These are phyloP conservation scores for Sclerotinia minor DNA, from an alignment of 2,329 filamentous ascomycete species.

Conservation along the genomic window DNA sequence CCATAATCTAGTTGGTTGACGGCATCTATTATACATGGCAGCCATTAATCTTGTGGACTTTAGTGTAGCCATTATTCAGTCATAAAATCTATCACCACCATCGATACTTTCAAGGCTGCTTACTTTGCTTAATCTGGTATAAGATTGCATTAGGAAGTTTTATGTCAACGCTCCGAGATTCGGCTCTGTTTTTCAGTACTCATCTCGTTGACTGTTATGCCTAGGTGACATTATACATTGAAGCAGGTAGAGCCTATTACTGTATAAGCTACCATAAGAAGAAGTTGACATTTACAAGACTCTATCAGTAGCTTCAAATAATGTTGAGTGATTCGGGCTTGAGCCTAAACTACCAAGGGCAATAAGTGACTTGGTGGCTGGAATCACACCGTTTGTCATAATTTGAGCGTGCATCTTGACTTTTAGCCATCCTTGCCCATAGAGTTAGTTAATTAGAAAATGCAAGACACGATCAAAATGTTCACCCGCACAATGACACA, in stretches of 20 bases:
- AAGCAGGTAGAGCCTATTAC: constrained; percentile 50
- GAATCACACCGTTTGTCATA: background rate
- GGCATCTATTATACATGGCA: constrained; percentile 1
- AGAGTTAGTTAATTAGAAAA: background rate
- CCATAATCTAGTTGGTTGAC: background rate
- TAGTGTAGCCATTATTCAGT: constrained; percentile 45
- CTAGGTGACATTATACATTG: constrained; percentile 47
- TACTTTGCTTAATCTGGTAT: constrained; percentile 35
- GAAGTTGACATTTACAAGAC: constrained; percentile 45
- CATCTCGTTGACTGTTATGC: constrained; percentile 28
- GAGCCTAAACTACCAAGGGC: too few relatives aligned
- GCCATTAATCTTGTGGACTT: constrained; percentile 31
- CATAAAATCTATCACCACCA: constrained; percentile 44
- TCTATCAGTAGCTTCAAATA: constrained; percentile 31
- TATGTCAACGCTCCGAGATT: constrained; percentile 21
- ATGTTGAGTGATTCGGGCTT: background rate
- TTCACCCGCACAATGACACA: background rate
- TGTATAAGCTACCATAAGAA: constrained; percentile 56
- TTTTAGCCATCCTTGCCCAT: background rate
- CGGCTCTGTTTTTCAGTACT: background rate
- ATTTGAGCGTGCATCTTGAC: background rate
- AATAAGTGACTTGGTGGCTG: background rate
- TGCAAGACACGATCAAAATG: background rate
- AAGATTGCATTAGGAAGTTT: constrained; percentile 36
- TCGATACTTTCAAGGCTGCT: constrained; percentile 39